phyloP scores from a whole-genome alignment of 2,329 filamentous ascomycete species.

The Coleophoma cylindrospora region DNA sequence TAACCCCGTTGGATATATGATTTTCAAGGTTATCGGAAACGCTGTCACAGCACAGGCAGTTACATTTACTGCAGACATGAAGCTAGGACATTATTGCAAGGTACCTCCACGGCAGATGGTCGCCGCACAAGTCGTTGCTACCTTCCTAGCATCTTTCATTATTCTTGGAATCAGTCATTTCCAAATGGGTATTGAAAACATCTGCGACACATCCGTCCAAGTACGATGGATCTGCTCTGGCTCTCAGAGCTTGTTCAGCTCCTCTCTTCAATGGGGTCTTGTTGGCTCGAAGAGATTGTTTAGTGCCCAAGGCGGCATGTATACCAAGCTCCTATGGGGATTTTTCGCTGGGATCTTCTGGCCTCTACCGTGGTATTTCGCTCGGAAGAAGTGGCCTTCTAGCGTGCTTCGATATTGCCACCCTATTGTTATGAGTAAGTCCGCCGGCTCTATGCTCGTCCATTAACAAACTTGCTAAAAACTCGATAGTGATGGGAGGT shows the following conservation, averaged over 20 bases:
- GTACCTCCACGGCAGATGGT: slow-evolving; percentile 47
- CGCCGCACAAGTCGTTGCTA: slow-evolving; percentile 42
- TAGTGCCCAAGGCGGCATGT: slow-evolving; percentile 38
- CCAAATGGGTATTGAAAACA: slow-evolving; percentile 37
- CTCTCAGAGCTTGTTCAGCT: slow-evolving; percentile 55
- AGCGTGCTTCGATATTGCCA: no score
- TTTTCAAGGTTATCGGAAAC: no score
- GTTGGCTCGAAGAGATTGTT: slow-evolving; percentile 61
- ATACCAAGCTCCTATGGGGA: no score
- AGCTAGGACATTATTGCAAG: slow-evolving; percentile 68
- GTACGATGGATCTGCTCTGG: slow-evolving; percentile 25
- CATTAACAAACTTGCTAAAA: no score
- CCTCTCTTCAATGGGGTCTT: slow-evolving; percentile 63
- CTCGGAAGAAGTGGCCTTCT: no score
- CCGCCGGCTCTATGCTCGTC: no score
- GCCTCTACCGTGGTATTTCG: no score
- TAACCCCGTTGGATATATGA: no score
- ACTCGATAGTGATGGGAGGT: no score
- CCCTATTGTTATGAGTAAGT: no score
- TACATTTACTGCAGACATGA: slow-evolving; percentile 24
- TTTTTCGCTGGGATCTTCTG: no score
- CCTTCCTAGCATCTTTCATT: slow-evolving; percentile 39
- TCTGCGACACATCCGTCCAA: slow-evolving; percentile 32
- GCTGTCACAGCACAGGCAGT: slow-evolving; percentile 39
- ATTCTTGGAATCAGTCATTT: slow-evolving; percentile 44